Evolutionary conservation across 2,329 filamentous ascomycete species (phyloP).

Genomic region (Arthroderma sp.): DNA sequence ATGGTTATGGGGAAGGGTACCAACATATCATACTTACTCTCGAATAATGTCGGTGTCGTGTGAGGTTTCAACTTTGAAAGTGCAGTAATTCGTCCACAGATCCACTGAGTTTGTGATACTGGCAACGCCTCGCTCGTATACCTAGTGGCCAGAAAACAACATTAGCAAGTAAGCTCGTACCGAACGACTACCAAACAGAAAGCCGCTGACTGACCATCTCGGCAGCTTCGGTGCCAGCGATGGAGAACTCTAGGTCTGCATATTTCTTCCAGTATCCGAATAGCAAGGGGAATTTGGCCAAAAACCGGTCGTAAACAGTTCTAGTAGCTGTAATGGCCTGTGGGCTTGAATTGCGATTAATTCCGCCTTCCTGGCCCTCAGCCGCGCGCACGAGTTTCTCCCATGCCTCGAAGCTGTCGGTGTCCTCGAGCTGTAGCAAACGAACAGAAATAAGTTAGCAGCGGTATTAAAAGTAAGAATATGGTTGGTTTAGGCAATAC

Average conservation of each 20-base stretch:
- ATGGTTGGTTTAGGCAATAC: background rate
- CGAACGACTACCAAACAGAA: background rate
- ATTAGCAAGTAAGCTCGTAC: background rate
- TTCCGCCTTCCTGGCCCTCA: slow-evolving; percentile 76
- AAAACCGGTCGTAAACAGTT: slow-evolving; percentile 80
- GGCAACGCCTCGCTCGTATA: slow-evolving; percentile 89
- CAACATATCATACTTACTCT: slow-evolving; percentile 84
- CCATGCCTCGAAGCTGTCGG: slow-evolving; percentile 90
- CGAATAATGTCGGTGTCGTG: slow-evolving; percentile 89
- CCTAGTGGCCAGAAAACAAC: slow-evolving; percentile 38
- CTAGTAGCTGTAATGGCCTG: slow-evolving; percentile 80
- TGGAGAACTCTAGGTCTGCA: slow-evolving; percentile 92
- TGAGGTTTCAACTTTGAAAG: slow-evolving; percentile 94
- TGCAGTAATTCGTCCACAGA: slow-evolving; percentile 93
- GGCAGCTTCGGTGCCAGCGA: slow-evolving; percentile 89
- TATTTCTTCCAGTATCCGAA: slow-evolving; percentile 99
- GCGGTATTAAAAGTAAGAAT: background rate
- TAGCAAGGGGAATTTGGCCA: slow-evolving; percentile 85
- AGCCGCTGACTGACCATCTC: slow-evolving; percentile 59
- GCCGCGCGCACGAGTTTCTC: slow-evolving; percentile 77
- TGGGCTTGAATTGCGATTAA: slow-evolving; percentile 93
- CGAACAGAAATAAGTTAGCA: slow-evolving; percentile 1
- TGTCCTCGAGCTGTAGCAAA: slow-evolving; percentile 46
- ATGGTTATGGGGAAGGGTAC: slow-evolving; percentile 50
- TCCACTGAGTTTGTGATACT: slow-evolving; percentile 91